Evolutionary conservation across 805 yeast species (phyloP).

Genomic region (Candida parachauliodes): DNA sequence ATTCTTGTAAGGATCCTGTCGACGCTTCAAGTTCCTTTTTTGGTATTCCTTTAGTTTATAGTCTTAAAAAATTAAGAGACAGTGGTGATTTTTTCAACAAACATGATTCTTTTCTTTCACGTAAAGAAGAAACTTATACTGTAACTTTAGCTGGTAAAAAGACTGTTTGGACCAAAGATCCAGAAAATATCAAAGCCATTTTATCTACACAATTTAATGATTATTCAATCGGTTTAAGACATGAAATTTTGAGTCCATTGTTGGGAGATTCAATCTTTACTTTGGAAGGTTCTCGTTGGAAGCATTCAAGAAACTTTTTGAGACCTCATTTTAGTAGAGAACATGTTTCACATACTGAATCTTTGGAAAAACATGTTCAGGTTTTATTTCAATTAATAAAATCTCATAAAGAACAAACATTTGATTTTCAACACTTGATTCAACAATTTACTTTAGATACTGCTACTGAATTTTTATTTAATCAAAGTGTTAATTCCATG

Average conservation of each 20-base stretch:
- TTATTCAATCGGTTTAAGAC: constrained; percentile 35
- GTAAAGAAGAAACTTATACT: constrained; percentile 1
- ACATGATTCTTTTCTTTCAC: not conserved
- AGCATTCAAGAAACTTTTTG: constrained; percentile 39
- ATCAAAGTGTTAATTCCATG: constrained; percentile 34
- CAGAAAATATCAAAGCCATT: constrained; percentile 39
- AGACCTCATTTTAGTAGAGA: constrained; percentile 45
- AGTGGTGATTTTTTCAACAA: not conserved
- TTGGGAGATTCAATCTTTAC: constrained; percentile 45
- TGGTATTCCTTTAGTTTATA: not conserved
- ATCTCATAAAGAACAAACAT: constrained; percentile 20
- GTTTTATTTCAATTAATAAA: constrained; percentile 28
- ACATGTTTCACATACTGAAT: constrained; percentile 37
- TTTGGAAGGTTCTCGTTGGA: constrained; percentile 41
- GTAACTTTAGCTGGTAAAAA: not conserved
- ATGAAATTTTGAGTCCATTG: constrained; percentile 31
- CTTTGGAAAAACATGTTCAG: constrained; percentile 39
- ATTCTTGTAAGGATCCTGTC: constrained; percentile 1
- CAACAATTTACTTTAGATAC: constrained; percentile 38
- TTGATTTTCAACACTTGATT: constrained; percentile 38
- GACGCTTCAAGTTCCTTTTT: not conserved
- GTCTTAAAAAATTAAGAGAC: not conserved
- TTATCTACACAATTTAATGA: constrained; percentile 39
- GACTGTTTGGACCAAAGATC: constrained; percentile 22
- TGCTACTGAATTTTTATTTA: constrained; percentile 40